Evolutionary conservation across 192 early-diverging fungal species (phyloP), one percentile per base, ranked within the genome.

Genomic region (Entrophospora sp.): DNA sequence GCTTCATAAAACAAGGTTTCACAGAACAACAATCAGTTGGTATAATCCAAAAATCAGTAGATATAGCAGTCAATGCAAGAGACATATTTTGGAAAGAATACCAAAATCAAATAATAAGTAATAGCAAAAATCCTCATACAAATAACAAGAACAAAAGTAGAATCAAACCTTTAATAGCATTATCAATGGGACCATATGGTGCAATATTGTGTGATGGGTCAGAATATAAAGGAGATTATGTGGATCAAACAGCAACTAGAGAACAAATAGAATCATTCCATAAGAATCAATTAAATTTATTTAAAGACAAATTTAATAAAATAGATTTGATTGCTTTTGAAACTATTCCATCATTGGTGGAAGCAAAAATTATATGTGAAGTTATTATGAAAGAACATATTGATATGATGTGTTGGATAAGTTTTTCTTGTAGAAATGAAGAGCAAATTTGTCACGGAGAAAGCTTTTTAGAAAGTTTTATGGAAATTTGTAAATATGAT

Each of bases 171-270:
- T 48, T 81, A 24, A 65, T 89, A 22, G 84, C 87, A 0, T 77
- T 77, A 4, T 83, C 84, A 2, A 40, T 89, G 35, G 88, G 88
- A 0, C 82, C 79, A 3, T 86, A 82, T 61, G 88, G 87, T 13
- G 88, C 87, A 25, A 72, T 75, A 9, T 68, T 90, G 49, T 75
- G 77, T 1, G 75, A 87, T 68, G 82, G 79, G 5, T 70, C 83
- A 12, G 88, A 90, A 52, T 90, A 83, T 59, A 81, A 82, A 3
- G 88, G 88, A n/a, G 64, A 78, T 27, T 89, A 80, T 68, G 75
- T 73, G 7, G 30, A 16, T 8, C 60, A 62, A 1, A 43, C 79
- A 7, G n/a, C n/a, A n/a, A 68, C 70, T 2, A 44, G 49, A n/a
- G 64, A 74, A 22, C 46, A 61, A 20, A 61, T 89, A 12, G 62